Evolutionary conservation across 1,284 basidiomycete genomes (phyloP).

Genomic region (Athelia psychrophila): DNA sequence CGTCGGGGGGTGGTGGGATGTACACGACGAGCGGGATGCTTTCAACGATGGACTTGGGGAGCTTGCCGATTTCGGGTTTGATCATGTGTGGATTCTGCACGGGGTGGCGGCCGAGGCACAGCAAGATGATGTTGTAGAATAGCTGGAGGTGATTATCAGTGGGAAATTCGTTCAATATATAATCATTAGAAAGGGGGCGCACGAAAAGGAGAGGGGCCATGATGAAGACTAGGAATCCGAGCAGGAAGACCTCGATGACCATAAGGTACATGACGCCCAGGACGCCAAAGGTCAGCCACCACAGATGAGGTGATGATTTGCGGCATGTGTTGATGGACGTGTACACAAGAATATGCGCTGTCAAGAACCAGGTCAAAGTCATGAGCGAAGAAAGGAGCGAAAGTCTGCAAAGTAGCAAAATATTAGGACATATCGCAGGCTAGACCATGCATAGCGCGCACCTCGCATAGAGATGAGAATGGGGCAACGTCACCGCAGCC

Average conservation of each 20-base stretch:
- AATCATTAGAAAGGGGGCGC: slow-evolving; percentile 22
- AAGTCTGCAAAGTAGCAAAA: slow-evolving; percentile 35
- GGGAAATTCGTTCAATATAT: background rate
- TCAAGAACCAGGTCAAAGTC: slow-evolving; percentile 76
- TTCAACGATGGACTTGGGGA: slow-evolving; percentile 66
- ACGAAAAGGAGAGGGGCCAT: slow-evolving; percentile 75
- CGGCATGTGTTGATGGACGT: slow-evolving; percentile 71
- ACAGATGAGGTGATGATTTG: slow-evolving; percentile 67
- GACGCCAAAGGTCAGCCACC: slow-evolving; percentile 80
- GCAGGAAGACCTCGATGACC: slow-evolving; percentile 67
- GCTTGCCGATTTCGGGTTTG: slow-evolving; percentile 72
- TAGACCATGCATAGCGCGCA: slow-evolving; percentile 14
- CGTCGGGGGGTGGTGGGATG: slow-evolving; percentile 72
- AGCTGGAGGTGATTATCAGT: too few species aligned
- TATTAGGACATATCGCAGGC: too few species aligned
- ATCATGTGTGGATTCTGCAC: slow-evolving; percentile 67
- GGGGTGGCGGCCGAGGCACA: slow-evolving; percentile 75
- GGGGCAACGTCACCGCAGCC: slow-evolving; percentile 23
- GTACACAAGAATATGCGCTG: slow-evolving; percentile 74
- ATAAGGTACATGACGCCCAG: slow-evolving; percentile 77
- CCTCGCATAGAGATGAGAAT: slow-evolving; percentile 34
- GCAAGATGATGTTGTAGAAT: slow-evolving; percentile 70
- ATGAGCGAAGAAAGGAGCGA: slow-evolving; percentile 63
- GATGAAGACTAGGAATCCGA: slow-evolving; percentile 73
- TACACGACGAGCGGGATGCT: slow-evolving; percentile 79